Percentiles rank a stretch among this genome's conserved stretches.
Conservation (phyloP, 2,329 filamentous ascomycete genomes). For the Monilinia laxa region DNA sequence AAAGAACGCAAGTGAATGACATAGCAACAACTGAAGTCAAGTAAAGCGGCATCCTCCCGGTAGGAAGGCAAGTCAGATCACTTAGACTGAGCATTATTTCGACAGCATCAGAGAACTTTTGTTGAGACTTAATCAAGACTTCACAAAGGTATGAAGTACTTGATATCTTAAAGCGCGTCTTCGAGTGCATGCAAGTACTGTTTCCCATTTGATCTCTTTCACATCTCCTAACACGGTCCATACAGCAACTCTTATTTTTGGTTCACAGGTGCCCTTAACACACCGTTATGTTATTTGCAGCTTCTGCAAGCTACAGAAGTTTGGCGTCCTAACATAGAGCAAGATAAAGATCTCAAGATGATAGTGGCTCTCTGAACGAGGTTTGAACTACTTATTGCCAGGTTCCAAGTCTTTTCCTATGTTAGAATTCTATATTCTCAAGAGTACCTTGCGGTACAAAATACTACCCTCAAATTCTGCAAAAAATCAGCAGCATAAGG, state of each 20-base stretch:
- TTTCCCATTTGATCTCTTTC: background rate
- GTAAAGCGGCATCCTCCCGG: too few species aligned
- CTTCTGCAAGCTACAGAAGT: background rate
- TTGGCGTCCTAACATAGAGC: background rate
- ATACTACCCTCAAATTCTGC: too few species aligned
- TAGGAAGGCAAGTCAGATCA: too few species aligned
- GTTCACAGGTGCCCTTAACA: background rate
- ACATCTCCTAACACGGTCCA: background rate
- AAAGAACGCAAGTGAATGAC: too few species aligned
- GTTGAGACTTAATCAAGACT: too few species aligned
- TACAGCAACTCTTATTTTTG: background rate
- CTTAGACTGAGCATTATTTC: too few species aligned
- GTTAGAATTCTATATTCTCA: too few species aligned
- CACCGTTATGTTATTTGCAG: background rate
- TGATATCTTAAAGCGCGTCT: background rate
- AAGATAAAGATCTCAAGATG: background rate
- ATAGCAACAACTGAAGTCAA: too few species aligned
- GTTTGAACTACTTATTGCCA: too few species aligned
- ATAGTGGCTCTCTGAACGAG: background rate
- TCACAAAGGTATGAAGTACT: background rate
- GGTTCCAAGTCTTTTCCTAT: too few species aligned
- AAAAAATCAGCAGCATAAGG: background rate
- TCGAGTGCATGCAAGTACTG: background rate
- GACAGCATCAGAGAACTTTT: too few species aligned
- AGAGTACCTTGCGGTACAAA: too few species aligned